Conservation (phyloP, 1,284 basidiomycete genomes). For the Apiotrichum veenhuisii region DNA sequence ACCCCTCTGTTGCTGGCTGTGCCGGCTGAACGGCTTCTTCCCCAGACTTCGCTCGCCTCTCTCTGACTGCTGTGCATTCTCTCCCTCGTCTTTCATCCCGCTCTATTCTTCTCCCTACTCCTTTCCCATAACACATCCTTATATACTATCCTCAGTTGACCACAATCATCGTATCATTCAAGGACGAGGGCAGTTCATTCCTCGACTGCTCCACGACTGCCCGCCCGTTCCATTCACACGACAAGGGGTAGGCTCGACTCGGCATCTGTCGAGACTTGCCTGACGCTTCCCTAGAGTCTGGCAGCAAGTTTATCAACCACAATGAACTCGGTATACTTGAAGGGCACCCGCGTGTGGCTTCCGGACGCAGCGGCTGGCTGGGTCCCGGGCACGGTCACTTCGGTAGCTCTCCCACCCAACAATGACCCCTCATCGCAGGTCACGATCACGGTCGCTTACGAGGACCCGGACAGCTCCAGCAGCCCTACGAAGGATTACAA, state of each 20-base stretch:
- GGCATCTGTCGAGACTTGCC: background rate
- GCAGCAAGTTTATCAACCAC: background rate
- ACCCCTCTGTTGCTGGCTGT: no score
- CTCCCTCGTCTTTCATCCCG: background rate
- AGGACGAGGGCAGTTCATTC: no score
- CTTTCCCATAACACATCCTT: no score
- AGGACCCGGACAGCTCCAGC: constrained; percentile 24
- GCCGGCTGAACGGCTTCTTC: no score
- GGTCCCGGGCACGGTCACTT: constrained; percentile 47
- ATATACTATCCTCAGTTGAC: no score
- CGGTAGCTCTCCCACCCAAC: constrained; percentile 31
- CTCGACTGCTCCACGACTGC: no score
- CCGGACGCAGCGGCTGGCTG: constrained; percentile 45
- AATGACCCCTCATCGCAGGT: constrained; percentile 26
- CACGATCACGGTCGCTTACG: constrained; percentile 29
- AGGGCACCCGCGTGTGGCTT: constrained; percentile 50
- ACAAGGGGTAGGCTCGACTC: background rate
- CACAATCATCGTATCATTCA: no score
- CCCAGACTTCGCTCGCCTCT: no score
- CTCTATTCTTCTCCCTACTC: background rate
- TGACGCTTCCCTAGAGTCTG: background rate
- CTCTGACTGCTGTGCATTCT: background rate
- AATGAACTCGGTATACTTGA: constrained; percentile 45
- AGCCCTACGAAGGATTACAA: constrained; percentile 34
- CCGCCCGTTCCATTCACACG: no score